Percentiles rank a stretch among this genome's conserved stretches.
Evolutionary conservation across 2,329 filamentous ascomycete genomes (phyloP).

Genomic region (Apiospora arundinis): DNA sequence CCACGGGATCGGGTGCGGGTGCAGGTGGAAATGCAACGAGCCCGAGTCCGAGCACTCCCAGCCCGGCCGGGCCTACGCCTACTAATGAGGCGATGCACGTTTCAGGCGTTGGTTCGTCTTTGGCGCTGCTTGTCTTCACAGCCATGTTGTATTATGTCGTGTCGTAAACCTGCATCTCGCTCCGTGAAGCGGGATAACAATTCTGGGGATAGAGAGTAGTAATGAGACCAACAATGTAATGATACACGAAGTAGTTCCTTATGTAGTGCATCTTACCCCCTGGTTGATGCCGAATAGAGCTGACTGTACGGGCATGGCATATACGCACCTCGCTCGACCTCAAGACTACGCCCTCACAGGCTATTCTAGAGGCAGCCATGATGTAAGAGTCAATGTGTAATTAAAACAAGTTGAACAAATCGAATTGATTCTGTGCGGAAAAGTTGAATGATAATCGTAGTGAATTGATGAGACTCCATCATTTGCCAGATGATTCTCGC

Average conservation of each 20-base stretch:
- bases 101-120: not conserved
- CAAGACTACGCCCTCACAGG: too few relatives aligned
- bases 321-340: too few relatives aligned
- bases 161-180: not conserved
- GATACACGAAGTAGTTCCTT: not conserved
- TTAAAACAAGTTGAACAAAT: too few relatives aligned
- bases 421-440: too few relatives aligned
- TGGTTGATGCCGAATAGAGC: not conserved
- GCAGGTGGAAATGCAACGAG: conserved; percentile 10
- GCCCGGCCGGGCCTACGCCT: not conserved
- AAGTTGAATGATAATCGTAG: too few relatives aligned
- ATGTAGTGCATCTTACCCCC: not conserved
- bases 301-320: too few relatives aligned
- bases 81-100: not conserved
- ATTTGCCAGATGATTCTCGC: too few relatives aligned
- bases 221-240: not conserved
- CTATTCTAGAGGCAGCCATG: too few relatives aligned
- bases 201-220: not conserved
- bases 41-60: not conserved
- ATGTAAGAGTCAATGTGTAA: too few relatives aligned
- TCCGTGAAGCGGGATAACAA: not conserved
- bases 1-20: not conserved
- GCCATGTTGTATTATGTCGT: conserved; percentile 14
- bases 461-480: too few relatives aligned
- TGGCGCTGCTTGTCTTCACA: conserved; percentile 3